Conservation (phyloP, 1,284 basidiomycete genomes). For the Ganoderma sinense region DNA sequence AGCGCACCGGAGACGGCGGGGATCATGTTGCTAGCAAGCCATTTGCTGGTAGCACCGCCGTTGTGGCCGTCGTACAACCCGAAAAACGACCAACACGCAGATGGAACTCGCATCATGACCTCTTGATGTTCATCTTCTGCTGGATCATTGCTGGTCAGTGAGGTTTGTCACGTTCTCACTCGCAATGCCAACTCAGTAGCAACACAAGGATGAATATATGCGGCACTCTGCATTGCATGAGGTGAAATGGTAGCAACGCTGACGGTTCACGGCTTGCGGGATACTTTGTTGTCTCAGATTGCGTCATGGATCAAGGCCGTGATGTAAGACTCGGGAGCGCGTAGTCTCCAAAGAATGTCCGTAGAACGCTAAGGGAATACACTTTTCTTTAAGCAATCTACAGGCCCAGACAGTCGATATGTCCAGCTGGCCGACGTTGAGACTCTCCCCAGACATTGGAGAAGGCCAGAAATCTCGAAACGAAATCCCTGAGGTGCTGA, state of each 20-base stretch:
- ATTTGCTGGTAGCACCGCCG: slow-evolving; percentile 41
- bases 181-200: neutral
- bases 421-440: too few relatives aligned
- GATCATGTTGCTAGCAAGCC: slow-evolving; percentile 40
- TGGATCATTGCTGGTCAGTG: slow-evolving; percentile 37
- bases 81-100: slow-evolving; percentile 43
- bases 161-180: neutral
- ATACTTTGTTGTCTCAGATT: too few relatives aligned
- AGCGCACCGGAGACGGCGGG: slow-evolving; percentile 39
- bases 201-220: neutral
- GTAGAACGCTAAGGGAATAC: too few relatives aligned
- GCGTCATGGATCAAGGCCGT: too few relatives aligned
- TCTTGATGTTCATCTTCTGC: slow-evolving; percentile 40
- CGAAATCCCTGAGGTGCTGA: too few relatives aligned
- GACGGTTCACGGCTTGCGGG: too few relatives aligned
- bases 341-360: too few relatives aligned
- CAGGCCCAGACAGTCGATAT: too few relatives aligned
- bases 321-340: too few relatives aligned
- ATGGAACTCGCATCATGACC: slow-evolving; percentile 33
- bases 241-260: neutral
- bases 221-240: neutral
- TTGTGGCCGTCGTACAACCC: slow-evolving; percentile 41
- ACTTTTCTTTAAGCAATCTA: too few relatives aligned
- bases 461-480: too few relatives aligned
- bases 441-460: too few relatives aligned